phyloP scores from a whole-genome alignment of 2,329 filamentous ascomycete species.

The Claviceps capensis region DNA sequence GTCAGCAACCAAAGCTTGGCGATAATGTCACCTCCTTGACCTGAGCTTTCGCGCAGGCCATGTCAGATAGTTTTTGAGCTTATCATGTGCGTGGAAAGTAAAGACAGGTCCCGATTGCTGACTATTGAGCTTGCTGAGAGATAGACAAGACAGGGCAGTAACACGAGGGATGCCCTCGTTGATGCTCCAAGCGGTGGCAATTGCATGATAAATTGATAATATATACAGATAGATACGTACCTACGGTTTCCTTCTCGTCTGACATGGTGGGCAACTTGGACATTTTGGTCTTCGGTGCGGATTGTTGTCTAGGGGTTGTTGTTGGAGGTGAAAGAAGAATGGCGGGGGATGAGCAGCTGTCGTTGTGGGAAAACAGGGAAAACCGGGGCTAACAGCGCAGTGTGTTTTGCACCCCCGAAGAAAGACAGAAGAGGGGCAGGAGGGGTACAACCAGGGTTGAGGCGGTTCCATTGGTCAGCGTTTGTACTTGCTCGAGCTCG shows the following conservation, averaged over 20 bases:
- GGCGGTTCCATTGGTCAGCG: not conserved
- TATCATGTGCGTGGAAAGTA: constrained; percentile 9
- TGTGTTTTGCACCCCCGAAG: not conserved
- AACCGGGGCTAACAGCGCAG: not conserved
- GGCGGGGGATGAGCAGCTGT: constrained; percentile 3
- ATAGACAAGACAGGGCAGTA: not conserved
- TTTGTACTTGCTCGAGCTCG: too few relatives aligned
- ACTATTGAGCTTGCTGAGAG: not conserved
- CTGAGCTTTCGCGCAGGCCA: not conserved
- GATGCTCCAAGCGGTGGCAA: not conserved
- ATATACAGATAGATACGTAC: constrained; percentile 18
- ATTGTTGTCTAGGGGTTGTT: not conserved
- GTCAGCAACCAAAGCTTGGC: not conserved
- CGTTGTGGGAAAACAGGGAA: constrained; percentile 2
- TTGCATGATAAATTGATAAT: too few relatives aligned
- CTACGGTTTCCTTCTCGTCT: constrained; percentile 31
- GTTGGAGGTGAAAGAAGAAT: constrained; percentile 1
- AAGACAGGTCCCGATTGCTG: constrained; percentile 10
- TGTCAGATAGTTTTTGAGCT: constrained; percentile 4
- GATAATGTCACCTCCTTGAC: constrained; percentile 3
- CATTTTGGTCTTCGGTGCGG: not conserved
- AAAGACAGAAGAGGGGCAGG: constrained; percentile 1
- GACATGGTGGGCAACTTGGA: constrained; percentile 24
- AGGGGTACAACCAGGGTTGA: not conserved
- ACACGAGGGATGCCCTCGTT: not conserved